Percentiles rank a stretch among this genome's conserved stretches.
Conservation (phyloP, 495 filamentous ascomycete species). For the Tetracladium marchalianum region DNA sequence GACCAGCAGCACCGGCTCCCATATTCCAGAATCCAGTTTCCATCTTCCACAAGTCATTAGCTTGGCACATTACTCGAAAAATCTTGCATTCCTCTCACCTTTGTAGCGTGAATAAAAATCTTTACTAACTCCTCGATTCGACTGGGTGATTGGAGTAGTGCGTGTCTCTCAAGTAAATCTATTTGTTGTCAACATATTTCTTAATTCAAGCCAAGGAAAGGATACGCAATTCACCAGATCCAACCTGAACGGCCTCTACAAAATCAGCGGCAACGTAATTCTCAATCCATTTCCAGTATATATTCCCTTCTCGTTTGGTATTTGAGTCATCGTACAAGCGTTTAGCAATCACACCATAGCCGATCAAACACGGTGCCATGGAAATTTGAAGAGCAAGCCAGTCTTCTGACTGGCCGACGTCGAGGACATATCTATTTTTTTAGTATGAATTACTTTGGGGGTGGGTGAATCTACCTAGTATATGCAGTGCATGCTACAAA, state of each 20-base stretch:
- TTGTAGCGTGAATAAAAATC: conserved; percentile 80
- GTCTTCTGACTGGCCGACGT: conserved; percentile 78
- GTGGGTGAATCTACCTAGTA: conserved; percentile 31
- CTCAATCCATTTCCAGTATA: conserved; percentile 85
- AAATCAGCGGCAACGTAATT: conserved; percentile 80
- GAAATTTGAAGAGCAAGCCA: conserved; percentile 76
- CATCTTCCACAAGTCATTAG: conserved; percentile 43
- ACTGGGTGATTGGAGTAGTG: conserved; percentile 54
- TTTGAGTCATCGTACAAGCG: conserved; percentile 48
- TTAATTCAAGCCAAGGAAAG: neutral
- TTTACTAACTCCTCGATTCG: conserved; percentile 71
- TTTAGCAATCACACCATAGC: conserved; percentile 69
- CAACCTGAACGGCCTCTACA: conserved; percentile 51
- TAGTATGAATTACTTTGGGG: neutral
- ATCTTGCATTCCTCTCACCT: conserved; percentile 33
- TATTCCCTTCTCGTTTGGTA: conserved; percentile 54
- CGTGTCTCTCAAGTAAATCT: conserved; percentile 66
- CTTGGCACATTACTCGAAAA: conserved; percentile 1
- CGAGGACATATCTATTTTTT: conserved; percentile 62
- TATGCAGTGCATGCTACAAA: conserved; percentile 59
- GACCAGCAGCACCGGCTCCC: conserved; percentile 33
- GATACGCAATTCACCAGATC: conserved; percentile 43
- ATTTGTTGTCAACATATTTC: conserved; percentile 17
- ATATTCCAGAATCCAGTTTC: conserved; percentile 88
- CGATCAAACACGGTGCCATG: conserved; percentile 75